Evolutionary conservation across 2,329 filamentous ascomycete genomes (phyloP), one percentile per base, ranked within the genome.

Genomic region (Exophiala sideris): DNA sequence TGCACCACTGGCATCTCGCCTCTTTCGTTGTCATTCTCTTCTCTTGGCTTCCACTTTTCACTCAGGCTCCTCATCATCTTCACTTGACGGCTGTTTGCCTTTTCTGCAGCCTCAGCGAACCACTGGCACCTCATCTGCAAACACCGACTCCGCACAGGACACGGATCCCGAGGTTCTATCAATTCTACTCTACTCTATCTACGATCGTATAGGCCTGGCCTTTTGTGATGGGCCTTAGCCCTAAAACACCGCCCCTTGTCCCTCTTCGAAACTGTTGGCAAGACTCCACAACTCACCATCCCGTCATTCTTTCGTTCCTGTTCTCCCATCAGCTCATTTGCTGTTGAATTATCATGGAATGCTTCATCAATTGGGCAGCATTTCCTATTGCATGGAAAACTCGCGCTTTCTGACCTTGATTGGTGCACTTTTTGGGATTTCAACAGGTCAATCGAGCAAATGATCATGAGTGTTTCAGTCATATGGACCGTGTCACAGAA

Each of bases 301-400:
- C 18, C 33, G 5, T 45, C 39, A 36, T 20, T 20, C 6, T 32
- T 20, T 40, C 16, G 6, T 29, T 29, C 24, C 7, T 5, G 5
- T 29, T 8, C 7, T 29, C 24, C 24, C 24, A 29, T 29, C 24
- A 8, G 24, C 24, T 38, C 11, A 38, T 38, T 38, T 38, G 35
- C 35, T 38, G 35, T 16, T 38, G 35, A 10, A 38, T 14, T 3
- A 11, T 36, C 4, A 29, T 29, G 24, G 38, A 46, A 36, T 50
- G 52, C 52, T 44, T 55, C 52, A 50, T 42, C 46, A 12, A 47
- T 55, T 55, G 52, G 52, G 52, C 47, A 55, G 33, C 47, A 55
- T 54, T 59, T 36, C 41, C 24, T 7, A 10, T 14, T 29, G n/a
- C 41, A 10, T 3, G 8, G 18, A 41, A 33, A 42, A 12, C 14